Evolutionary conservation across 1,139 yeast genomes (phyloP), one percentile per base, ranked within the genome.

Genomic region (Citeromyces siamensis): DNA sequence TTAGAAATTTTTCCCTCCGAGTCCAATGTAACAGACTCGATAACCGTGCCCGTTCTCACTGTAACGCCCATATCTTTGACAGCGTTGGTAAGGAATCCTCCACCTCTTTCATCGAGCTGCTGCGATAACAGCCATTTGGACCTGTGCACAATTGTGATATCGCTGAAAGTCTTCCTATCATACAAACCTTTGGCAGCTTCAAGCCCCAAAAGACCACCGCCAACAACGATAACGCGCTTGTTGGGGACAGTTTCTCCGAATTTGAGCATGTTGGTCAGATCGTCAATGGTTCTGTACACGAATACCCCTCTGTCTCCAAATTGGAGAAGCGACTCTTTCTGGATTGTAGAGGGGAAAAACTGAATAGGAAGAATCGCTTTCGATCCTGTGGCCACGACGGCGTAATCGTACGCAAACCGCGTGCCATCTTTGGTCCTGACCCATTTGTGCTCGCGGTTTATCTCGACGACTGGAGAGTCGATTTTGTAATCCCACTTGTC

Each of bases 101-200:
- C 60, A 12, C 60, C 60, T 31, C 49, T 48, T 19, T 51, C 48
- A 42, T 56, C 60, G 42, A 56, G 43, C 40, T 56, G 60, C 38
- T 52, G 59, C 2, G 59, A 52, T 9, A 56, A 43, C 6, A 56
- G 41, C 59, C 59, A 56, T 4, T 48, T 41, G 5, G 56, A 47
- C 33, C 59, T 46, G 37, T 56, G 59, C n/a, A 53, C 57, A 7
- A 56, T 46, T 2, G 55, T 47, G 32, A 56, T 47, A 28, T 50
- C 44, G 19, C 51, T 53, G 35, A 45, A 56, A 10, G 38, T 26
- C 6, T 42, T 45, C 50, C 55, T 49, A 35, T 56, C 60, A 8
- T 46, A 41, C 18, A 56, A 42, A 3, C 60, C 60, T 37, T 56
- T 56, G 13, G 58, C 60, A n/a, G 60, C 60, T 38, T 56, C 60